A percentile compares a stretch with the other conserved stretches of the same genome.
Conservation (phyloP, 495 filamentous ascomycete genomes). For the Lophiotrema nucula region DNA sequence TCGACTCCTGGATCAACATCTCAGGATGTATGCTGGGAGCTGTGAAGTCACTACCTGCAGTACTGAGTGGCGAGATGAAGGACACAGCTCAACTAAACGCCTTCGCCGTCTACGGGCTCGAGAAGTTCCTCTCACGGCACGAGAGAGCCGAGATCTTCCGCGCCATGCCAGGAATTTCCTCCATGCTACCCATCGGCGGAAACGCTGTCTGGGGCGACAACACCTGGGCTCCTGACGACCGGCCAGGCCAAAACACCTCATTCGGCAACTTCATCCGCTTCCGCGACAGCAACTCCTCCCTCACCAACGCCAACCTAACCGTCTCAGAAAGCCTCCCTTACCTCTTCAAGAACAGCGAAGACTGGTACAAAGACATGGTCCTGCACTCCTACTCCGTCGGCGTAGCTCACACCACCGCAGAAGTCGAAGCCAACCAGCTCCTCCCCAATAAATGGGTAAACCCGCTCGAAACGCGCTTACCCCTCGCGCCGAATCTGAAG, state of each 20-base stretch:
- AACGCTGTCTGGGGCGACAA: slow-evolving; percentile 90
- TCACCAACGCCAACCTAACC: slow-evolving; percentile 69
- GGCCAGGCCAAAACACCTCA: slow-evolving; percentile 63
- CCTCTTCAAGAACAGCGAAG: slow-evolving; percentile 71
- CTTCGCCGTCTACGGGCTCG: slow-evolving; percentile 96
- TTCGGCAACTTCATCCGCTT: slow-evolving; percentile 88
- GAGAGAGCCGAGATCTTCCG: slow-evolving; percentile 93
- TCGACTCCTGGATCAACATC: slow-evolving; percentile 97
- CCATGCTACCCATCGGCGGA: slow-evolving; percentile 96
- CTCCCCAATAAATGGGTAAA: slow-evolving; percentile 89
- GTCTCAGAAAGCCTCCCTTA: slow-evolving; percentile 73
- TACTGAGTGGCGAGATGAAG: slow-evolving; percentile 95
- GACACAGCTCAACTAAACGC: slow-evolving; percentile 96
- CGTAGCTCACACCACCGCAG: slow-evolving; percentile 73
- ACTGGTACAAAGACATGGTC: slow-evolving; percentile 79
- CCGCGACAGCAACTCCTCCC: slow-evolving; percentile 63
- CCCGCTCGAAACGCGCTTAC: slow-evolving; percentile 85
- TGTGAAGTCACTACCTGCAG: slow-evolving; percentile 84
- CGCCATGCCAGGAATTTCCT: slow-evolving; percentile 93
- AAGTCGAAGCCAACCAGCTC: slow-evolving; percentile 84
- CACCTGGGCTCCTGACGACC: slow-evolving; percentile 87
- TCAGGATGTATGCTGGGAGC: slow-evolving; percentile 97
- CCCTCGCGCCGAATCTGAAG: slow-evolving; percentile 85
- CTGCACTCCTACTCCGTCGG: slow-evolving; percentile 78
- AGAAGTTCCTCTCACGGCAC: slow-evolving; percentile 87